Evolutionary conservation across 1,284 basidiomycete species (phyloP), one percentile per base, ranked within the genome.

Genomic region (Ganoderma lingzhi): DNA sequence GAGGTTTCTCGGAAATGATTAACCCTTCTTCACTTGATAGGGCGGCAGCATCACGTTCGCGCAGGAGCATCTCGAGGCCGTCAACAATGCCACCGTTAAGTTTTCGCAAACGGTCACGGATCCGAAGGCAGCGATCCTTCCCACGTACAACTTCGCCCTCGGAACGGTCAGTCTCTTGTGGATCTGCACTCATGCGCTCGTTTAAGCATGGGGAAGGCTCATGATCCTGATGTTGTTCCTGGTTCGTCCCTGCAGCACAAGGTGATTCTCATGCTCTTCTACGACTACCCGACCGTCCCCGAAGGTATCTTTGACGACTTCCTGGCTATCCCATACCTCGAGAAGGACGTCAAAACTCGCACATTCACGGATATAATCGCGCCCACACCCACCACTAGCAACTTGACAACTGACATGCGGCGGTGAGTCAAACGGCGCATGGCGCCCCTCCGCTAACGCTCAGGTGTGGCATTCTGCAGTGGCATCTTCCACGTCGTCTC

Each of bases 71-170:
- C 74, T 86, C 14, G 78, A 81, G 35, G 77, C 75, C 2, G 80
- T 89, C 35, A 79, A 78, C 23, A 78, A 73, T 2, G 90, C 89
- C 0, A 84, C 84, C 0, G 81, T 82, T 15, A 82, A 83, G n/a
- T 92, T 90, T 75, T 74, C 81, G 2, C 77, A 80, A 10, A 82
- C 81, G 2, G 84, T 84, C 14, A 85, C 75, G 0, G 89, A 90
- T 73, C 87, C 88, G 0, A 92, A 90, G 77, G 91, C 90, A 6
- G 79, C 76, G 1, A 82, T 89, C n/a, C 84, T 92, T 53, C 82
- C 86, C 0, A 82, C 88, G 0, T 89, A 86, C 66, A 87, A 85
- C 68, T 86, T 82, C 65, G n/a, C 84, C 3, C 69, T 82, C 6
- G 84, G 84, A 12, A 58, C 80, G 74, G 87, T 86, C 1, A 35